Evolutionary conservation across 1,139 yeast genomes (phyloP), one percentile per base, ranked within the genome.

Genomic region (Waltiozyma sp.): DNA sequence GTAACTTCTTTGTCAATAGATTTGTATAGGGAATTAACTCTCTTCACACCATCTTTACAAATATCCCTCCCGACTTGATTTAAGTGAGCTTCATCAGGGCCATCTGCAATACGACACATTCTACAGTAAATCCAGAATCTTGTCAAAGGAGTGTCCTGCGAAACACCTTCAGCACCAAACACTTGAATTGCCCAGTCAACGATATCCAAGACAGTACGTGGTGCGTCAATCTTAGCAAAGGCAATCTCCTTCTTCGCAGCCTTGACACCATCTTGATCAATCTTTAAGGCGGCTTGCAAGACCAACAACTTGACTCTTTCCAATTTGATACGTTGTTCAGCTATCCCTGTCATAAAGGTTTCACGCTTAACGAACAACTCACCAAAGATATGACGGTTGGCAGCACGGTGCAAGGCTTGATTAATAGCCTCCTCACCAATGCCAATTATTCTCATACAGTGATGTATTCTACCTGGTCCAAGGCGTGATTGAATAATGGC

Each of bases 401-500:
- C 69, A 35, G 83, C 83, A 50, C 87, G 68, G 49, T 69, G 67
- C 38, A 74, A 68, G 49, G 77, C 71, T 50, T 69, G 66, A 49
- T 66, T 57, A 47, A 80, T 65, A 3, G 82, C 80, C 55, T 69
- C 75, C 53, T 78, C 84, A 18, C 82, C 87, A 40, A 70, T 74
- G 4, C 87, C 87, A 52, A 80, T 67, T 35, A 77, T 63, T 56
- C 86, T 67, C 86, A 80, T 79, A 61, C 86, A 80, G 59, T 80
- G 87, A 62, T 80, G 87, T 52, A 80, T 76, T 56, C 86, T 68
- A 21, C 87, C 87, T 1, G 87, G 85, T 2, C 86, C 86, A 43
- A 80, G 66, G 46, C 87, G 69, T 31, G 83, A 77, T 61, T 80
- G 87, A 52, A 80, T 76, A 52, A 80, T 69, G 50, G 76, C 81